Evolutionary conservation across 352 stramenopile genomes (phyloP), one percentile per base, ranked within the genome.

Genomic region (Phytophthora hybrid): DNA sequence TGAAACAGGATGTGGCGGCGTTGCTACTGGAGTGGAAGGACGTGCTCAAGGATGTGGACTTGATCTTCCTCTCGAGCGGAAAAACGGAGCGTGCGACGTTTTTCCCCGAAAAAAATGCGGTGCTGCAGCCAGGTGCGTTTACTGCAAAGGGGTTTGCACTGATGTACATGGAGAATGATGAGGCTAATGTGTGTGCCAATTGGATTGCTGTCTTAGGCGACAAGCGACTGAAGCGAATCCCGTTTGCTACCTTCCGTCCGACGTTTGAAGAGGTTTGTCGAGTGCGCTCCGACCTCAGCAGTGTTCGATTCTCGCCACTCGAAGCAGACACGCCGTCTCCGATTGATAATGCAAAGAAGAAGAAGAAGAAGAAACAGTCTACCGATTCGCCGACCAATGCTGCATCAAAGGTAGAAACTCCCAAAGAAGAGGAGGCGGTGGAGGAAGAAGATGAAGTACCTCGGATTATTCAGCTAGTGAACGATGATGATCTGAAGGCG

Each of bases 1-100:
- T 99, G 19, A 93, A 97, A 58, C 81, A 97, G 66, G 95, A 99
- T 70, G 88, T 98, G 7, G 73, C 81, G 8, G 72, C 86, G 21
- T 81, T 97, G 21, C 80, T 98, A 46, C 64, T 75, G 8, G 76
- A 93, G 59, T 98, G 94, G 94, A 94, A 95, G 51, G 68, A 82
- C 18, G 29, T 83, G 54, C 67, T 93, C 6, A 63, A 77, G 23
- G 71, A 69, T 31, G 78, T 63, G 32, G 88, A 93, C n/a, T 52
- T 93, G 14, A 92, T 94, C 60, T 95, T 93, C 60, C 58, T 94
- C 7, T 86, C 87, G 3, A 87, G 84, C 47, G 86, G 87, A 16
- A 92, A 91, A 63, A 88, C 78, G 7, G 91, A 95, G 21, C 85
- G 85, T 16, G 70, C 82, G 14, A 93, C 87, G 4, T 97, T 97